Evolutionary conservation across 2,329 filamentous ascomycete genomes (phyloP).

Genomic region (Phyllosticta paracitricarpa): DNA sequence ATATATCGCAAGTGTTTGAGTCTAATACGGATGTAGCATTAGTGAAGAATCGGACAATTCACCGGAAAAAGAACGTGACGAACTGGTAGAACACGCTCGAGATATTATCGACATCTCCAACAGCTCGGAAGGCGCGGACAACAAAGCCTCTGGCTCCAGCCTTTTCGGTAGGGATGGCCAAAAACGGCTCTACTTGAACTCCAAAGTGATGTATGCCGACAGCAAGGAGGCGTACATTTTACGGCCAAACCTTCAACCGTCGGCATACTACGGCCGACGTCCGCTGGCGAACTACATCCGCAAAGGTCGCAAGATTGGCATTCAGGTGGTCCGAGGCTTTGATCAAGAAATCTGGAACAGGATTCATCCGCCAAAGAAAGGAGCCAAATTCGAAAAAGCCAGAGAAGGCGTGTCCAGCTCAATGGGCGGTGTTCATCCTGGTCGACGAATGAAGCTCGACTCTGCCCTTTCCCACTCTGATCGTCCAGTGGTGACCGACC

Average conservation of each 20-base stretch:
- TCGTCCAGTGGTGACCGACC: slow-evolving; percentile 67
- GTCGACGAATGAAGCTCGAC: slow-evolving; percentile 34
- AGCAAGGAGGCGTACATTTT: slow-evolving; percentile 68
- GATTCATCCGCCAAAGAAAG: slow-evolving; percentile 48
- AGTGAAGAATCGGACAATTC: neutral
- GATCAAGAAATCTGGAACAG: slow-evolving; percentile 67
- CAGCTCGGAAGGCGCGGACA: slow-evolving; percentile 35
- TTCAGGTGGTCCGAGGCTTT: slow-evolving; percentile 85
- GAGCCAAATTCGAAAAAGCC: slow-evolving; percentile 31
- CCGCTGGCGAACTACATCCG: slow-evolving; percentile 72
- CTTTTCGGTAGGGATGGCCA: slow-evolving; percentile 34
- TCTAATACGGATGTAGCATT: neutral
- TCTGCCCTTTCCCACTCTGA: slow-evolving; percentile 54
- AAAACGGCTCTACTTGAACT: slow-evolving; percentile 56
- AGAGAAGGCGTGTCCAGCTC: slow-evolving; percentile 36
- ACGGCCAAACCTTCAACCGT: slow-evolving; percentile 76
- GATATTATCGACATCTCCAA: slow-evolving; percentile 40
- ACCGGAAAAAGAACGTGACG: slow-evolving; percentile 33
- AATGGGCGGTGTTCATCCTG: slow-evolving; percentile 32
- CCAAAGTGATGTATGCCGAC: slow-evolving; percentile 82
- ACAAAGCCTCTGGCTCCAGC: slow-evolving; percentile 37
- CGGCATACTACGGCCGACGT: slow-evolving; percentile 69
- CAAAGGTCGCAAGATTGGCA: slow-evolving; percentile 71
- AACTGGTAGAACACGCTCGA: slow-evolving; percentile 34
- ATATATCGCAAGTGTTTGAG: neutral